Base-by-base conservation (phyloP, 768 basidiomycete genomes). In the Dioszegia crocea region DNA sequence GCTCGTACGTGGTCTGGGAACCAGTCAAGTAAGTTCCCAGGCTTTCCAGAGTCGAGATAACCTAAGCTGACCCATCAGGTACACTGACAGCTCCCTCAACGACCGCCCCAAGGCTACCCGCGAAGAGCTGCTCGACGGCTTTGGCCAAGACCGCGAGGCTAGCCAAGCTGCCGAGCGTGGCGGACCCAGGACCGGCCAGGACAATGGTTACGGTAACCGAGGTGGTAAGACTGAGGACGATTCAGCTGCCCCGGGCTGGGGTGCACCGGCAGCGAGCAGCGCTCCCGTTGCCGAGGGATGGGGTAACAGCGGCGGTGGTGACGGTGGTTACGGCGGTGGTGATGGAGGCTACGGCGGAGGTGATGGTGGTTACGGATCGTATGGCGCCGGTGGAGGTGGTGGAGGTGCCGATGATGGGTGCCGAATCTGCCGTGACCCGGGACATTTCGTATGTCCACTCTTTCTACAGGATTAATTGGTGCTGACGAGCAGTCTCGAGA, bases 51-150 rank as follows among this genome's bases (percentile, higher is more conserved):
- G 1, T 1, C 12, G 9, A 4, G 54, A 24, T 14, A 19, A n/a
- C 12, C 4, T 11, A 1, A 44, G 40, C 49, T 48, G 47, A 43
- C 19, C 4, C 2, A n/a, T 5, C 40, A 62, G 60, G 14, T 66
- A 66, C 33, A 24, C 47, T 26, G 24, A 66, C 17, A 39, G 26
- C 5, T 14, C 33, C 9, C 36, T 60, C 6, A 62, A 60, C 36
- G 23, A 54, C 3, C 26, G 30, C 12, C 26, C 53, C 3, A 1
- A 38, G 1, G 47, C 57, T 27, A 38, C 23, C 24, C 29, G 26
- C 4, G 61, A 62, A 43, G 60, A 66, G 24, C 27, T 66, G 2
- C 41, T 66, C 11, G 46, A 21, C 1, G 43, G 55, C n/a, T 52
- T 65, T 21, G 47, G 41, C 29, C 27, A 46, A 1, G 33, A 46